A percentile compares a stretch with the other conserved stretches of the same genome.
These are phyloP conservation scores for Geotrichum australiense DNA, from an alignment of 1,139 yeast species.

Conservation along the genomic window DNA sequence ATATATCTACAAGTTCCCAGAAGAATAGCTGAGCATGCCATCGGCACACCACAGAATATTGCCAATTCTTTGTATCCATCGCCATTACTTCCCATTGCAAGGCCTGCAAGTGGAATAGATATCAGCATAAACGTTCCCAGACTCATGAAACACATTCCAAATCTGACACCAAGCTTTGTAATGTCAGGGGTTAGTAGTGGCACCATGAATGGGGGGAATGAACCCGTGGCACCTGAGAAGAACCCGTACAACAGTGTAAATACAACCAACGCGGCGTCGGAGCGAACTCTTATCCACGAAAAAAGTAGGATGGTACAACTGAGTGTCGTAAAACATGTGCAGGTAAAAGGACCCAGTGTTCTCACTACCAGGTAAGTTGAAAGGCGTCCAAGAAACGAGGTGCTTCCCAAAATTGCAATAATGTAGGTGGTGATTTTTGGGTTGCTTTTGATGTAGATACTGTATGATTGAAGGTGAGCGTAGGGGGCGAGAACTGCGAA, in stretches of 20 bases:
- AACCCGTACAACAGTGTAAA: slow-evolving; percentile 39
- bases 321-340: slow-evolving; percentile 7
- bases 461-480: slow-evolving; percentile 15
- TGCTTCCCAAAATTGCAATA: slow-evolving; percentile 11
- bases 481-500: slow-evolving; percentile 13
- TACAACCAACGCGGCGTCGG: slow-evolving; percentile 7
- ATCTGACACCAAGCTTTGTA: slow-evolving; percentile 38
- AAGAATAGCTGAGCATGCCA: slow-evolving; percentile 4
- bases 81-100: slow-evolving; percentile 10
- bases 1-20: slow-evolving; percentile 1
- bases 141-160: slow-evolving; percentile 51
- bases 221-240: slow-evolving; percentile 41
- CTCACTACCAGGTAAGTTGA: slow-evolving; percentile 7
- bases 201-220: slow-evolving; percentile 40
- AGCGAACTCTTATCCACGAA: slow-evolving; percentile 4
- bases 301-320: slow-evolving; percentile 6
- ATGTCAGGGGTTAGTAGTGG: slow-evolving; percentile 47
- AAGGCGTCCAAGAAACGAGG: slow-evolving; percentile 15
- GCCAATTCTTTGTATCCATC: slow-evolving; percentile 6
- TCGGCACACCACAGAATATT: slow-evolving; percentile 7
- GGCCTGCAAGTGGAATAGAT: slow-evolving; percentile 17
- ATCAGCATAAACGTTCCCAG: slow-evolving; percentile 8
- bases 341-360: slow-evolving; percentile 14
- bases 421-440: slow-evolving; percentile 8
- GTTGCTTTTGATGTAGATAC: slow-evolving; percentile 3